phyloP scores from a whole-genome alignment of 768 basidiomycete genomes.

The Suillus hirtellus region DNA sequence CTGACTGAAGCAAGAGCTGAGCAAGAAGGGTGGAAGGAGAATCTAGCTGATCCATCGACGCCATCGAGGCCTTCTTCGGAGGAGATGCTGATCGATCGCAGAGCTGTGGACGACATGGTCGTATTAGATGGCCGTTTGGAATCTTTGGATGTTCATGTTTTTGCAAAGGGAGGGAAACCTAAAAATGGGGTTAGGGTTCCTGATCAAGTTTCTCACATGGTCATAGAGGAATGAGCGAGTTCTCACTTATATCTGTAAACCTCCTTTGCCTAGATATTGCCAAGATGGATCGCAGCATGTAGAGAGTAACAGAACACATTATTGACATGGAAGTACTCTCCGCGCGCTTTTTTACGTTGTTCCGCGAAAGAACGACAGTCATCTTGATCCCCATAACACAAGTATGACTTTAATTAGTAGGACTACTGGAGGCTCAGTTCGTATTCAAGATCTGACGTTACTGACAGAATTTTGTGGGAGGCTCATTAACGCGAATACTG shows the following conservation, averaged over 20 bases:
- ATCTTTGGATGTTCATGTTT: not conserved
- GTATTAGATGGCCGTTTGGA: not conserved
- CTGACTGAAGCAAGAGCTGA: constrained; percentile 70
- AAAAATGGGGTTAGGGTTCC: constrained; percentile 8
- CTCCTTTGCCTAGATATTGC: not conserved
- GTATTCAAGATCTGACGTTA: not conserved
- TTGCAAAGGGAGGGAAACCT: not conserved
- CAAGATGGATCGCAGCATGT: not conserved
- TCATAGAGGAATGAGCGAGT: not conserved
- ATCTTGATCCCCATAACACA: not conserved
- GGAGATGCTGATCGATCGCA: constrained; percentile 34
- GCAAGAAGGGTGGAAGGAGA: constrained; percentile 34
- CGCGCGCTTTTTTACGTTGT: not conserved
- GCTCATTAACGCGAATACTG: not conserved
- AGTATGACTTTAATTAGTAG: not conserved
- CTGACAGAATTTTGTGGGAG: not conserved
- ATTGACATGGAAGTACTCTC: not conserved
- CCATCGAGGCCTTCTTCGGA: constrained; percentile 61
- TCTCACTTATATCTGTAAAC: not conserved
- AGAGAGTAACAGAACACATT: not conserved
- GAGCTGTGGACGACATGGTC: constrained; percentile 3
- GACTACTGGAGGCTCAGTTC: not conserved
- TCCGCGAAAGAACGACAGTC: not conserved
- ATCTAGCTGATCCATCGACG: constrained; percentile 76
- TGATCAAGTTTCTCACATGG: not conserved